Percentiles rank a stretch among this genome's conserved stretches.
Conservation (phyloP, 2,329 filamentous ascomycete genomes). For the Penicillium sp. region DNA sequence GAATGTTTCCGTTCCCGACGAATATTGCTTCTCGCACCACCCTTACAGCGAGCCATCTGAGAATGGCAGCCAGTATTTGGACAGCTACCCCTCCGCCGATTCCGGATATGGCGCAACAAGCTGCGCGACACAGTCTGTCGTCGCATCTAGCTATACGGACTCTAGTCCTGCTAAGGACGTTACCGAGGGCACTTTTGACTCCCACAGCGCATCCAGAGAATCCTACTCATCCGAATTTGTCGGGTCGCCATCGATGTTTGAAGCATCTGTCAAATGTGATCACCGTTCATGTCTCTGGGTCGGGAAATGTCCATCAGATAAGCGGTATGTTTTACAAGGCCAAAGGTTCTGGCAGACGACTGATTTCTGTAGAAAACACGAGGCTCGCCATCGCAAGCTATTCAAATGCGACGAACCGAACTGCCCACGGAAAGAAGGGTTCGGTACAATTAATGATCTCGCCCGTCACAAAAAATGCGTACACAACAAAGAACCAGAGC, state of each 20-base stretch:
- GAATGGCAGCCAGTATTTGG: conserved; percentile 33
- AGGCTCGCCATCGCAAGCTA: conserved; percentile 68
- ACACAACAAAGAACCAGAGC: conserved; percentile 56
- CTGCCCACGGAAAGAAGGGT: conserved; percentile 66
- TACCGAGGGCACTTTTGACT: conserved; percentile 18
- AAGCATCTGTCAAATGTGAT: conserved; percentile 31
- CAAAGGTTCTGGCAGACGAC: background rate
- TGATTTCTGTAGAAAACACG: conserved; percentile 66
- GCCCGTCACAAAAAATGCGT: conserved; percentile 75
- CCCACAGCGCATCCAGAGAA: conserved; percentile 8
- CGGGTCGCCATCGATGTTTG: conserved; percentile 55
- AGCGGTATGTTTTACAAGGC: conserved; percentile 31
- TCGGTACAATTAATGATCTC: conserved; percentile 78
- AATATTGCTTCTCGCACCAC: conserved; percentile 26
- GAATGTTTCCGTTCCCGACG: conserved; percentile 16
- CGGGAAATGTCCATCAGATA: conserved; percentile 44
- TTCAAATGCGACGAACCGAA: conserved; percentile 60
- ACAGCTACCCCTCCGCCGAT: conserved; percentile 31
- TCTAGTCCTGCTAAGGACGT: conserved; percentile 28
- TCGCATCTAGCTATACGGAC: conserved; percentile 31
- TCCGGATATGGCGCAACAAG: conserved; percentile 40
- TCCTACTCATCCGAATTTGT: conserved; percentile 37
- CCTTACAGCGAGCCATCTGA: conserved; percentile 35
- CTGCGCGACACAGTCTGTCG: conserved; percentile 30
- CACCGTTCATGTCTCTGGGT: conserved; percentile 34